Percentiles rank a stretch among this genome's conserved stretches.
Conservation (phyloP, 1,284 basidiomycete genomes). For the Bjerkandera adusta region DNA sequence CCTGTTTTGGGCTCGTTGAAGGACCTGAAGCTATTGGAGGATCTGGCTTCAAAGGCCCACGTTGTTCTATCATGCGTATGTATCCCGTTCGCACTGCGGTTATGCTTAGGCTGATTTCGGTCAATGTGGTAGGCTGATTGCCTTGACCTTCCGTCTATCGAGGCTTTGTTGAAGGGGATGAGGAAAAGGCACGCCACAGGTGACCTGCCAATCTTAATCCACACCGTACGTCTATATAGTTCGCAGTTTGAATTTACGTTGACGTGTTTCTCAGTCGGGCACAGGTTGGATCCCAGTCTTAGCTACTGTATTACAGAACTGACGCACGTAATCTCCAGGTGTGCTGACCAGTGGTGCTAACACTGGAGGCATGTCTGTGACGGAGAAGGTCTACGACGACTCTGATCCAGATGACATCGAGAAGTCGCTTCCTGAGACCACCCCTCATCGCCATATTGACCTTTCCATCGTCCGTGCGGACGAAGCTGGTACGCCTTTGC, state of each 20-base stretch:
- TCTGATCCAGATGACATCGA: constrained; percentile 37
- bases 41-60: constrained; percentile 41
- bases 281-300: too few species aligned
- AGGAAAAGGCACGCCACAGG: constrained; percentile 38
- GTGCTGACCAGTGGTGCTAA: constrained; percentile 32
- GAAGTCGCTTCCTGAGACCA: constrained; percentile 34
- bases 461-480: constrained; percentile 39
- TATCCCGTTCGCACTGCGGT: too few species aligned
- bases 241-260: background rate
- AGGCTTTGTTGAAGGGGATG: constrained; percentile 47
- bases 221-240: constrained; percentile 41
- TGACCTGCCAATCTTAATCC: constrained; percentile 43
- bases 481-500: constrained; percentile 37
- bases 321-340: constrained; percentile 40
- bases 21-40: constrained; percentile 31
- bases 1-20: constrained; percentile 32
- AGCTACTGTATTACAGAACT: too few species aligned
- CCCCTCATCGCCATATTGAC: constrained; percentile 44
- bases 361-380: constrained; percentile 37
- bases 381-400: constrained; percentile 43
- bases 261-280: constrained; percentile 10
- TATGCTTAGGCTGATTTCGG: background rate
- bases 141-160: constrained; percentile 38
- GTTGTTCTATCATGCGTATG: constrained; percentile 46
- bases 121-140: constrained; percentile 38